Evolutionary conservation across 2,329 filamentous ascomycete genomes (phyloP).

Genomic region (Huntiella decipiens): DNA sequence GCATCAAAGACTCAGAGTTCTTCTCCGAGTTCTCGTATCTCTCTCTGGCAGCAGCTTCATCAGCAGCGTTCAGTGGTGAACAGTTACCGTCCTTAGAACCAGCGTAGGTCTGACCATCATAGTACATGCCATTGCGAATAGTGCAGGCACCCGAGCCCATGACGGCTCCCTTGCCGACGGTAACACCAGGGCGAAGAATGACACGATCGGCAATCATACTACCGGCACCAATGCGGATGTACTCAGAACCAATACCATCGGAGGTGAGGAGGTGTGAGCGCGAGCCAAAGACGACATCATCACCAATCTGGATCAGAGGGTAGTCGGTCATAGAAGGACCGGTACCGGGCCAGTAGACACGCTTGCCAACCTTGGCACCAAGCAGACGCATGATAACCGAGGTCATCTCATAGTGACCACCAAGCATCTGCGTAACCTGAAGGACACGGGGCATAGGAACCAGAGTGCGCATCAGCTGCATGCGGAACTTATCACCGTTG

Average conservation of each 20-base stretch:
- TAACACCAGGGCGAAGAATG: slow-evolving; percentile 30
- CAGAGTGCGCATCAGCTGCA: slow-evolving; percentile 24
- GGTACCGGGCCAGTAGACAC: slow-evolving; percentile 39
- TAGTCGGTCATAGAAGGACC: slow-evolving; percentile 34
- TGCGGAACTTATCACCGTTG: slow-evolving; percentile 25
- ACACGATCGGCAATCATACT: slow-evolving; percentile 40
- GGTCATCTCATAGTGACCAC: slow-evolving; percentile 35
- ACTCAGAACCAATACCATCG: slow-evolving; percentile 29
- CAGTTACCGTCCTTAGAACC: slow-evolving; percentile 33
- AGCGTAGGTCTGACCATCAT: slow-evolving; percentile 28
- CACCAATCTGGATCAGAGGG: slow-evolving; percentile 33
- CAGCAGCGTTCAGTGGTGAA: slow-evolving; percentile 19
- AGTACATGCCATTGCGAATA: slow-evolving; percentile 25
- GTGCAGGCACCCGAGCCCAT: slow-evolving; percentile 36
- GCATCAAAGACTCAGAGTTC: slow-evolving; percentile 3
- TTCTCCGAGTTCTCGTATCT: not conserved
- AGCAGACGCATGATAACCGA: slow-evolving; percentile 30
- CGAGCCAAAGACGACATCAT: slow-evolving; percentile 41
- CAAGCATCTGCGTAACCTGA: slow-evolving; percentile 30
- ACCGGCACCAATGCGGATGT: slow-evolving; percentile 26
- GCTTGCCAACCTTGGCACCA: slow-evolving; percentile 31
- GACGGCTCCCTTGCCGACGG: slow-evolving; percentile 27
- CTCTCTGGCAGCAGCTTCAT: not conserved
- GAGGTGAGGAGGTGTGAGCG: slow-evolving; percentile 33
- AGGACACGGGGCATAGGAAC: slow-evolving; percentile 26